Evolutionary conservation across 2,329 filamentous ascomycete species (phyloP).

Genomic region (Ceratocystis huliohia): DNA sequence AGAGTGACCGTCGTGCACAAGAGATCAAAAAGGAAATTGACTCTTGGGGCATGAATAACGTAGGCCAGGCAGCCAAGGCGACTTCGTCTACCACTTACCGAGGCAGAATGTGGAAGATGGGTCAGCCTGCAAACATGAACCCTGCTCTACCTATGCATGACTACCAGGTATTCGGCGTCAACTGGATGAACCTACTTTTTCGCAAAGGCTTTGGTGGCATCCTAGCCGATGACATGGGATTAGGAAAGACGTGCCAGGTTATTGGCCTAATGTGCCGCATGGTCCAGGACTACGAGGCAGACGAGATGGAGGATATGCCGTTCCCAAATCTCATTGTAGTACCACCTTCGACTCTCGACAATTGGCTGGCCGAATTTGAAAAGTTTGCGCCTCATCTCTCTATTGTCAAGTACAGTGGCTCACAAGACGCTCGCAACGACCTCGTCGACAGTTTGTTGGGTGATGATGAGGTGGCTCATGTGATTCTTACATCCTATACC

Average conservation of each 20-base stretch:
- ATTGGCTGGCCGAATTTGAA: slow-evolving; percentile 85
- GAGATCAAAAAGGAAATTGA: slow-evolving; percentile 36
- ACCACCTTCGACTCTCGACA: slow-evolving; percentile 84
- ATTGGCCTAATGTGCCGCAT: slow-evolving; percentile 83
- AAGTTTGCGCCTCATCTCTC: slow-evolving; percentile 68
- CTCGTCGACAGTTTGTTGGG: slow-evolving; percentile 52
- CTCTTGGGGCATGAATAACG: slow-evolving; percentile 38
- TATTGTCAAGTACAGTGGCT: slow-evolving; percentile 59
- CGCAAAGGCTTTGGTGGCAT: slow-evolving; percentile 72
- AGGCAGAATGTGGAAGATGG: slow-evolving; percentile 15
- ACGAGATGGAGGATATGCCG: slow-evolving; percentile 31
- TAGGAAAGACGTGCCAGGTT: slow-evolving; percentile 94
- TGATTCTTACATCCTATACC: slow-evolving; percentile 47
- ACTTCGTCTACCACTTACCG: background rate
- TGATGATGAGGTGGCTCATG: slow-evolving; percentile 41
- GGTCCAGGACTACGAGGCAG: slow-evolving; percentile 45
- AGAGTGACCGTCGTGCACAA: slow-evolving; percentile 61
- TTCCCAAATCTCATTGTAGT: slow-evolving; percentile 78
- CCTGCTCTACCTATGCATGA: slow-evolving; percentile 70
- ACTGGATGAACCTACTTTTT: slow-evolving; percentile 84
- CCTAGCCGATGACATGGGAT: slow-evolving; percentile 91
- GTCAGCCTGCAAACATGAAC: slow-evolving; percentile 67
- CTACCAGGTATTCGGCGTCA: slow-evolving; percentile 86
- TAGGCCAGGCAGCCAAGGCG: slow-evolving; percentile 29
- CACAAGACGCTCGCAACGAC: slow-evolving; percentile 51